Conservation (phyloP, 2,329 filamentous ascomycete genomes). For the Biscogniauxia marginata region DNA sequence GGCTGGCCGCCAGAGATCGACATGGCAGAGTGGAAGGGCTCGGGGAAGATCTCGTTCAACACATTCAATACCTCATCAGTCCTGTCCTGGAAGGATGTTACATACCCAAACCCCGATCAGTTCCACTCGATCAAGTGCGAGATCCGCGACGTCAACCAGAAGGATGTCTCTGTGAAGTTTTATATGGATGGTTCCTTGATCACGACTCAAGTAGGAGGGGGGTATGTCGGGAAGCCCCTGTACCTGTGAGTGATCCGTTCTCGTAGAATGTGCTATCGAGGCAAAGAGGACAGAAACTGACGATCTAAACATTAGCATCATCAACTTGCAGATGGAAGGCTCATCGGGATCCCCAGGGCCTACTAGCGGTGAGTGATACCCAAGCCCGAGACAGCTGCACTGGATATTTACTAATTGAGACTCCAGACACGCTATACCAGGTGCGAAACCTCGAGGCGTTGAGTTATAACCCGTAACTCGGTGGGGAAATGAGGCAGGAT, state of each 20-base stretch:
- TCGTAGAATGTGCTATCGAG: no score
- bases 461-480: slow-evolving; percentile 28
- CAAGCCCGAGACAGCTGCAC: background rate
- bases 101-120: slow-evolving; percentile 43
- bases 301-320: slow-evolving; percentile 33
- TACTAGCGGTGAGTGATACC: slow-evolving; percentile 21
- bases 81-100: slow-evolving; percentile 46
- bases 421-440: slow-evolving; percentile 29
- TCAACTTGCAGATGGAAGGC: slow-evolving; percentile 46
- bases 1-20: slow-evolving; percentile 61
- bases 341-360: slow-evolving; percentile 44
- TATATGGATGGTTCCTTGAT: slow-evolving; percentile 51
- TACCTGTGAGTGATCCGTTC: slow-evolving; percentile 37
- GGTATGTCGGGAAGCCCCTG: slow-evolving; percentile 47
- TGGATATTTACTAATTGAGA: slow-evolving; percentile 1
- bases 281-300: no score
- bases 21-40: slow-evolving; percentile 62
- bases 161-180: slow-evolving; percentile 52
- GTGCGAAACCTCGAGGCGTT: slow-evolving; percentile 30
- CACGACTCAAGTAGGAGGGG: slow-evolving; percentile 49
- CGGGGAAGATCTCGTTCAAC: slow-evolving; percentile 55
- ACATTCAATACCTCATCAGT: slow-evolving; percentile 43
- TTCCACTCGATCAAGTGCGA: slow-evolving; percentile 53
- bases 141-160: slow-evolving; percentile 49
- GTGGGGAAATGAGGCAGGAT: no score